Evolutionary conservation across 805 yeast genomes (phyloP).

Genomic region (Isabelozyma heimii): DNA sequence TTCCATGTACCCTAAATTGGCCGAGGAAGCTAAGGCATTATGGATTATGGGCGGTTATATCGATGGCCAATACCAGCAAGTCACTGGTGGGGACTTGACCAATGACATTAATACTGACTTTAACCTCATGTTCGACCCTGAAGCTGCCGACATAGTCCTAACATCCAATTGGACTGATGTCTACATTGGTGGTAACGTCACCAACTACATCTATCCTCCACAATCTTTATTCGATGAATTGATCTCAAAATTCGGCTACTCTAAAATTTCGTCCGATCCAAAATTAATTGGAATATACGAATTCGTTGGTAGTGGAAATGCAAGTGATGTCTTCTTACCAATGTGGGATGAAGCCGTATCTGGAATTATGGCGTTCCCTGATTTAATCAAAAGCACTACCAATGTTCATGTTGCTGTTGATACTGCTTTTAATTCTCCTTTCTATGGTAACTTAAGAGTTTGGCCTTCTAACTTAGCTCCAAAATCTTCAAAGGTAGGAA

Average conservation of each 20-base stretch:
- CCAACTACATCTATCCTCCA: conserved; percentile 38
- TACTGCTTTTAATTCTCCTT: conserved; percentile 40
- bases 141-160: conserved; percentile 43
- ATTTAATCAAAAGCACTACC: conserved; percentile 24
- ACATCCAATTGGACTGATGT: conserved; percentile 39
- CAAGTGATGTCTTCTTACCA: conserved; percentile 34
- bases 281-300: conserved; percentile 24
- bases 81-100: conserved; percentile 15
- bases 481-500: conserved; percentile 27
- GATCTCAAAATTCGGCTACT: conserved; percentile 32
- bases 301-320: conserved; percentile 34
- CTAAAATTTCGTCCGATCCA: conserved; percentile 21
- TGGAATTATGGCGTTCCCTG: conserved; percentile 36
- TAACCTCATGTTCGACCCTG: conserved; percentile 44
- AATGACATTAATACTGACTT: conserved; percentile 42
- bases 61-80: conserved; percentile 38
- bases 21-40: conserved; percentile 36
- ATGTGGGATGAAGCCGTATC: conserved; percentile 44
- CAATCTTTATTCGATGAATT: conserved; percentile 32
- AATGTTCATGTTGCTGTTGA: conserved; percentile 35
- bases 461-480: conserved; percentile 40
- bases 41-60: conserved; percentile 46
- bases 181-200: conserved; percentile 41
- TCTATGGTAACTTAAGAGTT: conserved; percentile 38
- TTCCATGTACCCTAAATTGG: conserved; percentile 35